phyloP scores from a whole-genome alignment of 108 stramenopile species.

The Cyclotella distinguenda region DNA sequence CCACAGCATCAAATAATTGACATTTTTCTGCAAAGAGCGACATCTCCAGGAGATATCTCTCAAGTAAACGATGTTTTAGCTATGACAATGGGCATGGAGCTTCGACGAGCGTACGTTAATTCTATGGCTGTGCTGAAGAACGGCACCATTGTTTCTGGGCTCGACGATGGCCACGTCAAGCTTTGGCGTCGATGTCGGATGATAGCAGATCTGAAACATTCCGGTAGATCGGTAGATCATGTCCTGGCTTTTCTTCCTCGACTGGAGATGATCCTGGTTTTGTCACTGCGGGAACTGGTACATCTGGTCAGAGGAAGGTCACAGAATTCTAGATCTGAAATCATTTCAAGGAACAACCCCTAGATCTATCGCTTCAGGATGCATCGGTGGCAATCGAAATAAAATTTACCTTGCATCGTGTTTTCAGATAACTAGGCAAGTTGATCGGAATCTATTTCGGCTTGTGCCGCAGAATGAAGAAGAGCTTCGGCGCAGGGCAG shows the following conservation, averaged over 20 bases:
- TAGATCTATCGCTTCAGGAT: conserved; percentile 27
- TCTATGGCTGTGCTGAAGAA: conserved; percentile 47
- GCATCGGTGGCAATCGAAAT: neutral
- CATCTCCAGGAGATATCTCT: neutral
- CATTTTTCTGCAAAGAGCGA: conserved; percentile 20
- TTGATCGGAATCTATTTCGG: conserved; percentile 45
- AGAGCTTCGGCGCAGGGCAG: conserved; percentile 28
- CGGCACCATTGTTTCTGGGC: conserved; percentile 49
- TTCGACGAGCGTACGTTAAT: conserved; percentile 58
- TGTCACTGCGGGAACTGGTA: conserved; percentile 52
- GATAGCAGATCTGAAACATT: conserved; percentile 40
- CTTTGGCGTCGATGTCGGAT: conserved; percentile 47
- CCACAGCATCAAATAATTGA: conserved; percentile 56
- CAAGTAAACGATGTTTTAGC: conserved; percentile 34
- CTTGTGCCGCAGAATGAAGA: conserved; percentile 50
- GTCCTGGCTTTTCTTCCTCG: conserved; percentile 23
- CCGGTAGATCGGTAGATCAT: conserved; percentile 32
- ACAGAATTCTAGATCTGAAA: conserved; percentile 14
- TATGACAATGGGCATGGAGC: conserved; percentile 63
- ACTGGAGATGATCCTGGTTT: conserved; percentile 22
- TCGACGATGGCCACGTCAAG: conserved; percentile 62
- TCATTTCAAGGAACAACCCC: conserved; percentile 42
- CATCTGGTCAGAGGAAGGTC: conserved; percentile 46
- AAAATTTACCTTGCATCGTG: conserved; percentile 45
- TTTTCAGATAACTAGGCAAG: conserved; percentile 38